These are phyloP conservation scores for Chlorella sp. DNA, from an alignment of 139 green algal species.

Conservation along the genomic window DNA sequence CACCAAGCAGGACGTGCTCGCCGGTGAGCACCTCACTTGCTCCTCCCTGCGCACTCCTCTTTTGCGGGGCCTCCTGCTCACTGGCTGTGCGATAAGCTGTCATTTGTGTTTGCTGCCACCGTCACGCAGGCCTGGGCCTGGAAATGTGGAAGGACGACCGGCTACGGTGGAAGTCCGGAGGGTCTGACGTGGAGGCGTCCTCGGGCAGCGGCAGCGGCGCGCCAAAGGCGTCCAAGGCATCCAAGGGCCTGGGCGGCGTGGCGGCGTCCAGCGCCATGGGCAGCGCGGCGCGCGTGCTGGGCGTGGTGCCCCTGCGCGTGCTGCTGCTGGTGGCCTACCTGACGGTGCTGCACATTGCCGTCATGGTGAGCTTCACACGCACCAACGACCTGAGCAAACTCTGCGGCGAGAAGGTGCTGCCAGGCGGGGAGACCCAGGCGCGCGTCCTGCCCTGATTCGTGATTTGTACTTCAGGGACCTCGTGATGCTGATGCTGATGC, in stretches of 20 bases:
- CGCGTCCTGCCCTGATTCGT: too few relatives aligned
- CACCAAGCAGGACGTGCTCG: conserved; percentile 26
- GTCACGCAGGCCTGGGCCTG: conserved; percentile 23
- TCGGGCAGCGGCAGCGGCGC: too few relatives aligned
- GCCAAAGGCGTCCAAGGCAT: background rate
- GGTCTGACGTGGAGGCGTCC: conserved; percentile 18
- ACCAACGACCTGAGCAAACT: conserved; percentile 5
- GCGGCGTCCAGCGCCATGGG: background rate
- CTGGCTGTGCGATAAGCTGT: too few relatives aligned
- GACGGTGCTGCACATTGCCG: conserved; percentile 14
- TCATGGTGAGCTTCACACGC: conserved; percentile 18
- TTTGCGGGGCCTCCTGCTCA: too few relatives aligned
- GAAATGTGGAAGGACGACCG: conserved; percentile 34
- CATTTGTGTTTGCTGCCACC: background rate
- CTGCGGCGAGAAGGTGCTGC: conserved; percentile 7
- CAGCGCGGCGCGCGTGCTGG: background rate
- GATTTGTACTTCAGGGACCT: too few relatives aligned
- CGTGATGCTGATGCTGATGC: too few relatives aligned
- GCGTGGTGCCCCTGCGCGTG: conserved; percentile 3
- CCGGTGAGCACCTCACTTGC: too few relatives aligned
- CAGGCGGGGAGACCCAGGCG: background rate
- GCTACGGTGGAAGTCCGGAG: conserved; percentile 29
- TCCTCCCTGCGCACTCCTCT: too few relatives aligned
- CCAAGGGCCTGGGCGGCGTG: background rate
- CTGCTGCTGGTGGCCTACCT: conserved; percentile 16